These are phyloP conservation scores for Aethionema arabicum DNA, from an alignment of 345 rosid species.

Conservation along the genomic window DNA sequence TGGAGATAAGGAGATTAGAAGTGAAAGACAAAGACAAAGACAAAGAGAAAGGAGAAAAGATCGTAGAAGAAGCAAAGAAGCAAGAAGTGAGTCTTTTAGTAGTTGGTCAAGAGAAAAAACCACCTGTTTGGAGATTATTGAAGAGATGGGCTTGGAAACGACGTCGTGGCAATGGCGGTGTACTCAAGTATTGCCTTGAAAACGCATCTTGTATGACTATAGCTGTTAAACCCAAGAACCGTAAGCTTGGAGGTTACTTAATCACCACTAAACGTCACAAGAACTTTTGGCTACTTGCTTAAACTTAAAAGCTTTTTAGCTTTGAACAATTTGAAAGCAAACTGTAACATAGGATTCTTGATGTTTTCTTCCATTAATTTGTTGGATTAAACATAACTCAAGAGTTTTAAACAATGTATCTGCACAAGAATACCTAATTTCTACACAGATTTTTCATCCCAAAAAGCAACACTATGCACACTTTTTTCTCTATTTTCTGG, in stretches of 20 bases:
- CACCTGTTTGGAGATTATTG: conserved; percentile 57
- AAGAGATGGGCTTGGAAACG: conserved; percentile 55
- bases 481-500: conserved; percentile 28
- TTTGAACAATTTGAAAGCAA: too few species aligned
- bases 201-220: conserved; percentile 84
- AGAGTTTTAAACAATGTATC: too few species aligned
- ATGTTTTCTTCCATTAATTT: too few species aligned
- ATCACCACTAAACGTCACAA: conserved; percentile 92
- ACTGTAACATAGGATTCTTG: too few species aligned
- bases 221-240: conserved; percentile 78
- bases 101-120: conserved; percentile 67
- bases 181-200: conserved; percentile 71
- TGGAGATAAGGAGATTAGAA: conserved; percentile 53
- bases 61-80: conserved; percentile 78
- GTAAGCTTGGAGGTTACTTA: conserved; percentile 74
- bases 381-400: too few species aligned
- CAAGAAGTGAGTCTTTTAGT: conserved; percentile 61
- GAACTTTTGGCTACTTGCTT: conserved; percentile 93
- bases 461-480: neutral
- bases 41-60: conserved; percentile 55
- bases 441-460: too few species aligned
- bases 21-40: conserved; percentile 57
- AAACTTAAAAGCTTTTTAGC: conserved; percentile 12
- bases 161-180: conserved; percentile 33
- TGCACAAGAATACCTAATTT: too few species aligned